Evolutionary conservation across 148 eudicot species (phyloP).

Genomic region (Nyssa sinensis): DNA sequence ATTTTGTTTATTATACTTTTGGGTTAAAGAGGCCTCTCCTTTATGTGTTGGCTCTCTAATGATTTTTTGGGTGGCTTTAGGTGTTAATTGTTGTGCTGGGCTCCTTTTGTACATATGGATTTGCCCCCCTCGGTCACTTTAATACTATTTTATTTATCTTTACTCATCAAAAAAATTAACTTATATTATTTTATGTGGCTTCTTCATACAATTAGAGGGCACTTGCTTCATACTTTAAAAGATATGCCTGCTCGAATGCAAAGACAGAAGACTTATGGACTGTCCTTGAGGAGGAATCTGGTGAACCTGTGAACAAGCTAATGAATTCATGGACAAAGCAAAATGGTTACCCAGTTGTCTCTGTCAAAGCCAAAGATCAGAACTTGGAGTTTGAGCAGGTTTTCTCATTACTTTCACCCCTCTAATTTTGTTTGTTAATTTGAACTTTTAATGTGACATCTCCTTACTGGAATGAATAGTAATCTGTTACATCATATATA

Average conservation of each 20-base stretch:
- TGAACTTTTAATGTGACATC: conserved; percentile 8
- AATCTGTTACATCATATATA: not conserved
- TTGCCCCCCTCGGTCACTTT: too few relatives aligned
- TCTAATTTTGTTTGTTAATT: not conserved
- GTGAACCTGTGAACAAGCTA: conserved; percentile 80
- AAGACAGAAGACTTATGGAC: conserved; percentile 98
- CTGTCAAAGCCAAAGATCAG: conserved; percentile 62
- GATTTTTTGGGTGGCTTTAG: too few relatives aligned
- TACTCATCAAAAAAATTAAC: too few relatives aligned
- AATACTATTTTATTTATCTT: too few relatives aligned
- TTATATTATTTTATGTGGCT: not conserved
- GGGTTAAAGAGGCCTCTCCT: too few relatives aligned
- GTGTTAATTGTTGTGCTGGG: too few relatives aligned
- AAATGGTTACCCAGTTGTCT: conserved; percentile 90
- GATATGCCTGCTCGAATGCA: conserved; percentile 87
- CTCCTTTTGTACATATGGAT: too few relatives aligned
- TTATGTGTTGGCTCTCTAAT: too few relatives aligned
- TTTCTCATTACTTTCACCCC: not conserved
- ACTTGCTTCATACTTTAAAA: conserved; percentile 82
- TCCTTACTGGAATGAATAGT: not conserved
- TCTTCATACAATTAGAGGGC: conserved; percentile 56
- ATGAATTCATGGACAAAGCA: conserved; percentile 98
- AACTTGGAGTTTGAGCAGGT: conserved; percentile 87
- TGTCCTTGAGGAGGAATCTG: conserved; percentile 85
- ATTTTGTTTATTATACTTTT: too few relatives aligned